These are phyloP conservation scores for Cladophialophora yegresii DNA, from an alignment of 2,329 filamentous ascomycete genomes.

Conservation along the genomic window DNA sequence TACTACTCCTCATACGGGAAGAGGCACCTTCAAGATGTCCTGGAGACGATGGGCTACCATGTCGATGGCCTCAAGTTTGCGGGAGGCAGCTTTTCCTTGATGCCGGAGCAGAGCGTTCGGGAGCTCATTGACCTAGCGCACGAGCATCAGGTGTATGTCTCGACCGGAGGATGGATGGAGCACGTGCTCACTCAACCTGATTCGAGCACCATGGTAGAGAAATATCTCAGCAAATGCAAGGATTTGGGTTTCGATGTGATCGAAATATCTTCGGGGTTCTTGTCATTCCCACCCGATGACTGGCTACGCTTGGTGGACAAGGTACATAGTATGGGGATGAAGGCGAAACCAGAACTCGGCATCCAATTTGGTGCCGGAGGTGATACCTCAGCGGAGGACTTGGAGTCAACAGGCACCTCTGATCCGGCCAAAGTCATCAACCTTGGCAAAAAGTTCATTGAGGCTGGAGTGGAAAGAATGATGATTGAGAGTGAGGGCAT, in stretches of 20 bases:
- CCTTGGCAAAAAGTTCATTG: slow-evolving; percentile 54
- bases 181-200: slow-evolving; percentile 56
- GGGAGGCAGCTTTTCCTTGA: slow-evolving; percentile 55
- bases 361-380: slow-evolving; percentile 61
- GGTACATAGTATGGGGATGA: slow-evolving; percentile 52
- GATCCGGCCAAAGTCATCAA: slow-evolving; percentile 55
- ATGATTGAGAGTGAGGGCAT: slow-evolving; percentile 64
- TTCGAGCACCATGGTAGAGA: slow-evolving; percentile 50
- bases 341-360: slow-evolving; percentile 58
- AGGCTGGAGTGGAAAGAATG: slow-evolving; percentile 56
- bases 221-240: slow-evolving; percentile 55
- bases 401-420: slow-evolving; percentile 53
- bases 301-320: slow-evolving; percentile 56
- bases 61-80: slow-evolving; percentile 60
- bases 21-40: slow-evolving; percentile 54
- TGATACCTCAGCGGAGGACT: slow-evolving; percentile 52
- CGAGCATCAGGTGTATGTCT: slow-evolving; percentile 54
- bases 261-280: slow-evolving; percentile 57
- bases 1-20: slow-evolving; percentile 60
- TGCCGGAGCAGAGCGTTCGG: slow-evolving; percentile 50
- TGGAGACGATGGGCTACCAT: slow-evolving; percentile 59
- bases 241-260: slow-evolving; percentile 58
- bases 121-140: slow-evolving; percentile 56
- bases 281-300: slow-evolving; percentile 57
- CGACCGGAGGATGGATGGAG: slow-evolving; percentile 59